phyloP scores from a whole-genome alignment of 371 early-diverging fungal genomes.

The Rhizopus arrhizus region DNA sequence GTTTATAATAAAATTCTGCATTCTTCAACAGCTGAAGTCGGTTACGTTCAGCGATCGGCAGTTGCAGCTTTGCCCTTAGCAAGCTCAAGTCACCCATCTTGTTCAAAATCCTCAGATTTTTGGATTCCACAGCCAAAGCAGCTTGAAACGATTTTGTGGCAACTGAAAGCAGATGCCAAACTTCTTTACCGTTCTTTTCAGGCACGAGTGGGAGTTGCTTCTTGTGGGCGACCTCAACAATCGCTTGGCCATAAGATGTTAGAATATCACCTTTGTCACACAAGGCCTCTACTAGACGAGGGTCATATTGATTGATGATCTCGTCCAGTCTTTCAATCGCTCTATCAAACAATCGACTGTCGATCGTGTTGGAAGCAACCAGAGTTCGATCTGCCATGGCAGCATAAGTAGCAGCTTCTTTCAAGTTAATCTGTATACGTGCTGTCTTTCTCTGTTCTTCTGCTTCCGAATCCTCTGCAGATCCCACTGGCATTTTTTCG shows the following conservation, averaged over 20 bases:
- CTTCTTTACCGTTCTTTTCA: constrained; percentile 39
- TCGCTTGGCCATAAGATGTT: constrained; percentile 59
- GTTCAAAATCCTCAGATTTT: constrained; percentile 57
- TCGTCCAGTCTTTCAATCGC: constrained; percentile 53
- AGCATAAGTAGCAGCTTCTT: constrained; percentile 58
- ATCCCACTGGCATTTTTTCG: constrained; percentile 12
- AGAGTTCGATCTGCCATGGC: constrained; percentile 61
- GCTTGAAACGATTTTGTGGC: constrained; percentile 57
- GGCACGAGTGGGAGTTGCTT: constrained; percentile 19
- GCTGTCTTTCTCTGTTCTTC: constrained; percentile 36
- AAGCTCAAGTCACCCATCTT: constrained; percentile 65
- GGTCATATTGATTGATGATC: constrained; percentile 48
- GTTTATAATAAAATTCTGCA: constrained; percentile 50
- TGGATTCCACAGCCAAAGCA: constrained; percentile 54
- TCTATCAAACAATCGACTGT: constrained; percentile 46
- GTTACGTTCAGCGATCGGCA: constrained; percentile 58
- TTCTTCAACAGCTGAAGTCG: constrained; percentile 56
- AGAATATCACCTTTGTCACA: constrained; percentile 73
- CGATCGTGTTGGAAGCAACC: constrained; percentile 50
- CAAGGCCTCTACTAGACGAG: constrained; percentile 64
- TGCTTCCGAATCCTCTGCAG: constrained; percentile 14
- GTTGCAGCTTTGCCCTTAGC: constrained; percentile 46
- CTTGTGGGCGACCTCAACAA: constrained; percentile 32
- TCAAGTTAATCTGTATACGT: constrained; percentile 53
- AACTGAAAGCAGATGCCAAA: constrained; percentile 56